These are phyloP conservation scores for Aspergillus sp. DNA, from an alignment of 2,329 filamentous ascomycete genomes.

Conservation along the genomic window DNA sequence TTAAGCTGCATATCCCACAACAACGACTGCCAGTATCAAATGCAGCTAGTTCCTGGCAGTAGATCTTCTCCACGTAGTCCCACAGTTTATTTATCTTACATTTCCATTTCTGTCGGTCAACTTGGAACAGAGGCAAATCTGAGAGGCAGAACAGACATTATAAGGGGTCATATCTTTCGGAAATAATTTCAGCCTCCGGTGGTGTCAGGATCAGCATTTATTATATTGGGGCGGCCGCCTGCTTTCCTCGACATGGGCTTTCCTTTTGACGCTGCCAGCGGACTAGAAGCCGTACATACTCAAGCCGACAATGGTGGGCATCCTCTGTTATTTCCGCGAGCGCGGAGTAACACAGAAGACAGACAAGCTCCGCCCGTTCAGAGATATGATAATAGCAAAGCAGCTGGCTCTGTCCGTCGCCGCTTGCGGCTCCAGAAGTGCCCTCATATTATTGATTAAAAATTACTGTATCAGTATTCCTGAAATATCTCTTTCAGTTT, in stretches of 20 bases:
- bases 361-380: constrained; percentile 16
- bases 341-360: constrained; percentile 13
- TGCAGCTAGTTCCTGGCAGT: constrained; percentile 17
- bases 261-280: constrained; percentile 16
- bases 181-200: background rate
- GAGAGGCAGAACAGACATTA: constrained; percentile 21
- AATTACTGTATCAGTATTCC: constrained; percentile 22
- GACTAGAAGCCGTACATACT: constrained; percentile 15
- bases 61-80: constrained; percentile 22
- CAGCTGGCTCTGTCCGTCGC: background rate
- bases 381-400: constrained; percentile 14
- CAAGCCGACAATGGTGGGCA: background rate
- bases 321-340: constrained; percentile 11
- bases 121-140: constrained; percentile 7
- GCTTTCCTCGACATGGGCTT: constrained; percentile 9
- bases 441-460: constrained; percentile 22
- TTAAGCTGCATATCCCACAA: constrained; percentile 13
- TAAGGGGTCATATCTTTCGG: constrained; percentile 13
- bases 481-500: constrained; percentile 24
- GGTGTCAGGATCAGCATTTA: background rate
- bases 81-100: constrained; percentile 19
- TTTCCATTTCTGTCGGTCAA: constrained; percentile 15
- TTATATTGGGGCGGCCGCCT: background rate
- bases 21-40: constrained; percentile 9
- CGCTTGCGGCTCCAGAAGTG: background rate